Conservation (phyloP, 2,329 filamentous ascomycete genomes). For the Calonectria pauciramosa region DNA sequence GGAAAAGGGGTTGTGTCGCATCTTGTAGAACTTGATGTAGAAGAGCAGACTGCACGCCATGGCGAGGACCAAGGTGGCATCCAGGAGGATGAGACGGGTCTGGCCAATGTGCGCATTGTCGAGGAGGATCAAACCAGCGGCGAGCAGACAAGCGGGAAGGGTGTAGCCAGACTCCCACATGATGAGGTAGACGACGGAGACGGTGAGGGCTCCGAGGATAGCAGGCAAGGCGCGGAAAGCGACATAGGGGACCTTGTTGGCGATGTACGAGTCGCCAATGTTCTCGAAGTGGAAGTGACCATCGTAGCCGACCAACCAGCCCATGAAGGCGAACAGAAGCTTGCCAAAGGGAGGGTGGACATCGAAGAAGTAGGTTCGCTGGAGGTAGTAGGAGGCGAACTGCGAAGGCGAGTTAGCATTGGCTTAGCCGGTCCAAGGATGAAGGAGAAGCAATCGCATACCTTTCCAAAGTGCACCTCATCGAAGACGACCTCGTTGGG, state of each 20-base stretch:
- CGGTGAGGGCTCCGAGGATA: conserved; percentile 90
- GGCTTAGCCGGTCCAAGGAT: background rate
- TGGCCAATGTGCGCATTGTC: conserved; percentile 99
- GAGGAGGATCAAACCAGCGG: conserved; percentile 88
- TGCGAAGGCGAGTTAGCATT: conserved; percentile 48
- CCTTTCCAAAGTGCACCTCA: conserved; percentile 99
- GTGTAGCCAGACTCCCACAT: conserved; percentile 99
- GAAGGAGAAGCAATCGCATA: conserved; percentile 57
- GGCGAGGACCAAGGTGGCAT: conserved; percentile 93
- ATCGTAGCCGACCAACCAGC: conserved; percentile 97
- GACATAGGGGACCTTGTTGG: conserved; percentile 97
- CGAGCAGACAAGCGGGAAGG: conserved; percentile 89
- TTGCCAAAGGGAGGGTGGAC: conserved; percentile 98
- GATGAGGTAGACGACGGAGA: conserved; percentile 94
- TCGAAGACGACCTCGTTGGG: conserved; percentile 98
- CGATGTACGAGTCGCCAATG: conserved; percentile 98
- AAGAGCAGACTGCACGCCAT: conserved; percentile 95
- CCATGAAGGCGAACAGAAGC: conserved; percentile 95
- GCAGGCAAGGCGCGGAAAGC: conserved; percentile 95
- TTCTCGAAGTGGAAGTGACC: conserved; percentile 99
- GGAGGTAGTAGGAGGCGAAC: conserved; percentile 87
- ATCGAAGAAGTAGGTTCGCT: conserved; percentile 99
- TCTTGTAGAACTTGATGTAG: conserved; percentile 98
- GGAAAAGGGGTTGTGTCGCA: conserved; percentile 88
- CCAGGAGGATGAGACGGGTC: conserved; percentile 93